These are phyloP conservation scores for Aspergillus spinulosporus DNA, from an alignment of 2,329 filamentous ascomycete genomes.

Conservation along the genomic window DNA sequence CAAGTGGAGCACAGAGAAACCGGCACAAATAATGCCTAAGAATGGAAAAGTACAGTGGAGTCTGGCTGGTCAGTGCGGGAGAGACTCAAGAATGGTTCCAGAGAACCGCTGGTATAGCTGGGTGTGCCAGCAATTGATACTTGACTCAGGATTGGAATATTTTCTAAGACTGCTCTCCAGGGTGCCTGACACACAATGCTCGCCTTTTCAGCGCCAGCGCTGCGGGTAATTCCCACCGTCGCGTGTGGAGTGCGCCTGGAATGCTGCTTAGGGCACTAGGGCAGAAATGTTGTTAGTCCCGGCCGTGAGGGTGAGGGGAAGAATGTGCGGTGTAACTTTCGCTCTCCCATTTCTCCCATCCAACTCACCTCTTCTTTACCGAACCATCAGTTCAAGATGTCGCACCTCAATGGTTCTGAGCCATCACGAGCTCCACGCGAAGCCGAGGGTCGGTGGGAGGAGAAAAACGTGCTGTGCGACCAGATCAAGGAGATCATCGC, in stretches of 20 bases:
- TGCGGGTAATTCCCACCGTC: neutral
- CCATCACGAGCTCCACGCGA: neutral
- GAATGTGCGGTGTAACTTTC: slow-evolving; percentile 1
- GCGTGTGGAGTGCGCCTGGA: neutral
- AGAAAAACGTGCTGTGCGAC: neutral
- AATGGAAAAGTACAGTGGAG: neutral
- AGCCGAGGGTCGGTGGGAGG: neutral
- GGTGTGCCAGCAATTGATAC: neutral
- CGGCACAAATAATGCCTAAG: no score
- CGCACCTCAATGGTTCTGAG: neutral
- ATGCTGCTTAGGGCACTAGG: neutral
- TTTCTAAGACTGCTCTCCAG: neutral
- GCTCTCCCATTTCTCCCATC: neutral
- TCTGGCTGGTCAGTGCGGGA: neutral
- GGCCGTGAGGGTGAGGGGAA: neutral
- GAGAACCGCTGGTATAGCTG: neutral
- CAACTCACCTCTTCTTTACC: neutral
- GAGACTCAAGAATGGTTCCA: neutral
- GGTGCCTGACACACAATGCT: no score
- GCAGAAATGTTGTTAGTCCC: neutral
- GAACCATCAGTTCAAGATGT: neutral
- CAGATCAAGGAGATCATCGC: slow-evolving; percentile 7
- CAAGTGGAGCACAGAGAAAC: neutral
- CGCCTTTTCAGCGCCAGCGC: no score
- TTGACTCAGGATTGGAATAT: neutral